Percentiles rank a stretch among this genome's conserved stretches.
Evolutionary conservation across 2,329 filamentous ascomycete species (phyloP).

Genomic region (Hypoxylon sp.): DNA sequence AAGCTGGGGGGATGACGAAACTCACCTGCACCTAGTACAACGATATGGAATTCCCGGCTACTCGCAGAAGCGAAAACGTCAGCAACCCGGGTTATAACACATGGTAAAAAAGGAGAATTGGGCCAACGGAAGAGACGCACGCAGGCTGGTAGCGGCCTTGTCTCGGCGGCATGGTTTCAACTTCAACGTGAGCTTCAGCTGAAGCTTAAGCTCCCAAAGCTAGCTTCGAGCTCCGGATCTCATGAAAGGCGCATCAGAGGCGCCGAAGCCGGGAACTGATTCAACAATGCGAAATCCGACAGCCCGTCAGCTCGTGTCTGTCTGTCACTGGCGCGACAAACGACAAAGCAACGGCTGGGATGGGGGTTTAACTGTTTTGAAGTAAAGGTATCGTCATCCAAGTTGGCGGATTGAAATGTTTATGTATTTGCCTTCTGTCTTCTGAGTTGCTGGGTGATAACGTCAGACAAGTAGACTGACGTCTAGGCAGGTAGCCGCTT

Average conservation of each 20-base stretch:
- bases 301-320: conserved; percentile 41
- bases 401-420: conserved; percentile 28
- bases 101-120: conserved; percentile 3
- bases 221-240: conserved; percentile 42
- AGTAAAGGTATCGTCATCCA: conserved; percentile 42
- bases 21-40: conserved; percentile 84
- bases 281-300: conserved; percentile 34
- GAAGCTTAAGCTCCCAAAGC: conserved; percentile 37
- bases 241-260: conserved; percentile 42
- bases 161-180: conserved; percentile 50
- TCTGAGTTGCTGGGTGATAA: conserved; percentile 32
- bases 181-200: conserved; percentile 36
- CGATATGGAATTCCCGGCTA: conserved; percentile 85
- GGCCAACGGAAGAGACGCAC: conserved; percentile 49
- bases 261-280: conserved; percentile 33
- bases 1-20: conserved; percentile 26
- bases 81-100: conserved; percentile 44
- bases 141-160: conserved; percentile 52
- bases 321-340: conserved; percentile 46
- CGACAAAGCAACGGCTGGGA: conserved; percentile 42
- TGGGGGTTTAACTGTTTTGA: conserved; percentile 23
- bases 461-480: conserved; percentile 32
- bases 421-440: conserved; percentile 19
- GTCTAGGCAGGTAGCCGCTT: conserved; percentile 33
- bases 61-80: conserved; percentile 44